phyloP scores from a whole-genome alignment of 1,284 basidiomycete species.

The Testicularia cyperi region DNA sequence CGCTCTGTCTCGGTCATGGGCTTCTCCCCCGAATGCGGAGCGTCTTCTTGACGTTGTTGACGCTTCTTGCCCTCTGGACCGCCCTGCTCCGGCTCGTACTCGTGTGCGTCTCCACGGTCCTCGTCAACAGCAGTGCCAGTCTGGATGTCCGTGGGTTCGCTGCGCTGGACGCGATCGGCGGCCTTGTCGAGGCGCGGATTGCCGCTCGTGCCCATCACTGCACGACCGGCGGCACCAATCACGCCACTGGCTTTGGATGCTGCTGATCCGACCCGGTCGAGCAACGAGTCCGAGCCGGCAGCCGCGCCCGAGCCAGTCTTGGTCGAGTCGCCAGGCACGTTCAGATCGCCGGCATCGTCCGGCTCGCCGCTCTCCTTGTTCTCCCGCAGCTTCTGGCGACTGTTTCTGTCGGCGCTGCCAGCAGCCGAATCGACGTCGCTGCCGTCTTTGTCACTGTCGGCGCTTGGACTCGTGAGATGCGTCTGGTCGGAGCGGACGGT shows the following conservation, averaged over 20 bases:
- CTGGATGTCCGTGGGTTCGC: constrained; percentile 7
- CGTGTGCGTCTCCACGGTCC: constrained; percentile 8
- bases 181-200: constrained; percentile 35
- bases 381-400: constrained; percentile 3
- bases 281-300: constrained; percentile 21
- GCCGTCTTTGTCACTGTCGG: constrained; percentile 1
- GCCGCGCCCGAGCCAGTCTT: constrained; percentile 22
- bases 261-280: constrained; percentile 56
- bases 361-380: constrained; percentile 20
- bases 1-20: constrained; percentile 17
- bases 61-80: constrained; percentile 21
- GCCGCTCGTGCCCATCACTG: constrained; percentile 15
- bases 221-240: constrained; percentile 64
- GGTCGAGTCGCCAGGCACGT: constrained; percentile 24
- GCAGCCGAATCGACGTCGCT: neutral
- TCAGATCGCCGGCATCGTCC: constrained; percentile 16
- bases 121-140: constrained; percentile 15
- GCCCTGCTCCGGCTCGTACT: constrained; percentile 16
- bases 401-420: neutral
- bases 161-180: constrained; percentile 10
- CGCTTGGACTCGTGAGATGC: no score
- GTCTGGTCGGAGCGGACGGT: no score
- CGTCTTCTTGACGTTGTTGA: constrained; percentile 12
- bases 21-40: neutral
- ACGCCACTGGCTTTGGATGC: constrained; percentile 68